Percentiles rank a stretch among this genome's conserved stretches.
Conservation (phyloP, 2,329 filamentous ascomycete species). For the Aspergillus sp. region DNA sequence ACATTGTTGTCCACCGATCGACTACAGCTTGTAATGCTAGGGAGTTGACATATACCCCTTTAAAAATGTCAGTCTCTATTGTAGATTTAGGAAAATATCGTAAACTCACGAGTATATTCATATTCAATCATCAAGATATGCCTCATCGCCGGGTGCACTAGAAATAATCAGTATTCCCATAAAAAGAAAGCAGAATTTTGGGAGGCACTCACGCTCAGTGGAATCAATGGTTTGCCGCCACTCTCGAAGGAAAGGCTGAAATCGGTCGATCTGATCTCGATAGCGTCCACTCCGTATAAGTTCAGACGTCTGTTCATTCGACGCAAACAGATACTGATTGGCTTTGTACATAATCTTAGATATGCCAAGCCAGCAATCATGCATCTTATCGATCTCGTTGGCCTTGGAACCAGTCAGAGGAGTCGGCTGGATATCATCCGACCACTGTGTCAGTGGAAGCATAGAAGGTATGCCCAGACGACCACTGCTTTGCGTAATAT, state of each 20-base stretch:
- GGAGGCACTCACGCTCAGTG: conserved; percentile 53
- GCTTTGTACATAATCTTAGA: conserved; percentile 89
- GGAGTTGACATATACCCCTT: conserved; percentile 80
- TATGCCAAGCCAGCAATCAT: conserved; percentile 90
- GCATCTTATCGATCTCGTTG: conserved; percentile 55
- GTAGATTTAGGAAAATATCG: neutral
- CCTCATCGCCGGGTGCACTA: conserved; percentile 58
- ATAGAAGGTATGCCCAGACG: conserved; percentile 91
- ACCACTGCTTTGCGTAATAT: conserved; percentile 90
- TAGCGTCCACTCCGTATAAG: conserved; percentile 87
- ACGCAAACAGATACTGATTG: conserved; percentile 85
- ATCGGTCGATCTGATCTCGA: conserved; percentile 74
- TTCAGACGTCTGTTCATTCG: conserved; percentile 81
- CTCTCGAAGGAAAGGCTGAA: conserved; percentile 72
- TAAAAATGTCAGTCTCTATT: conserved; percentile 14
- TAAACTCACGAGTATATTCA: conserved; percentile 74
- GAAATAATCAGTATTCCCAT: conserved; percentile 21
- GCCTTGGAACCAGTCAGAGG: conserved; percentile 28
- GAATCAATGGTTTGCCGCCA: conserved; percentile 83
- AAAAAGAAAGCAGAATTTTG: neutral
- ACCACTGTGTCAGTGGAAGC: conserved; percentile 63
- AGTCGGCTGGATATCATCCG: conserved; percentile 37
- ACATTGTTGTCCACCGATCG: conserved; percentile 80
- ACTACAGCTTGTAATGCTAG: conserved; percentile 92
- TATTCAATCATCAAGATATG: conserved; percentile 92